Evolutionary conservation across 1,139 yeast species (phyloP).

Genomic region (Sugiyamaella novakii): DNA sequence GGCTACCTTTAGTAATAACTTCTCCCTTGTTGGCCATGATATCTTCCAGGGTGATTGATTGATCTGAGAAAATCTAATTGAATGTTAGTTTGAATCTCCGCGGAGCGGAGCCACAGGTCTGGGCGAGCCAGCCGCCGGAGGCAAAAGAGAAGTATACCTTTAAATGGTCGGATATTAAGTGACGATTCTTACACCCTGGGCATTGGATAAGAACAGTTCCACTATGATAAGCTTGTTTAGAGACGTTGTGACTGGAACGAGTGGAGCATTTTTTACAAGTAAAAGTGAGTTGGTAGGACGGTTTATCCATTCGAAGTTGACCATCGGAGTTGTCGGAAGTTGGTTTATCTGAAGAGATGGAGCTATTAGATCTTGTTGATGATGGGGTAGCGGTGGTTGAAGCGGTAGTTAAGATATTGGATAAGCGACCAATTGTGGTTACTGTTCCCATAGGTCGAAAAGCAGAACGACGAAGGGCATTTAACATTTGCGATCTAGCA

Average conservation of each 20-base stretch:
- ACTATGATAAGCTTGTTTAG: constrained; percentile 84
- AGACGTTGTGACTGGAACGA: constrained; percentile 81
- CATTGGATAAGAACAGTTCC: constrained; percentile 92
- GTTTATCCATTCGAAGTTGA: constrained; percentile 47
- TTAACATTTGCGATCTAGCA: constrained; percentile 3
- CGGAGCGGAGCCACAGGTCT: no score
- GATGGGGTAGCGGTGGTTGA: background rate
- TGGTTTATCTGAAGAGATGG: background rate
- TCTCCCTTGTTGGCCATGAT: constrained; percentile 79
- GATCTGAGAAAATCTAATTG: constrained; percentile 68
- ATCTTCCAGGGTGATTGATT: constrained; percentile 73
- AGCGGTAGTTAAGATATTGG: background rate
- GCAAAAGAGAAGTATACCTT: constrained; percentile 42
- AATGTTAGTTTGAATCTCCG: constrained; percentile 16
- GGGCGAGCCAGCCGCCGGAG: no score
- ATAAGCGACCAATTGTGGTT: background rate
- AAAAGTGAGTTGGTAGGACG: constrained; percentile 82
- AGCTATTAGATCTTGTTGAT: constrained; percentile 2
- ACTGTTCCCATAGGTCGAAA: constrained; percentile 2
- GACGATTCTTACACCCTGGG: constrained; percentile 87
- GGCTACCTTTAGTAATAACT: constrained; percentile 53
- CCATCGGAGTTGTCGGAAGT: background rate
- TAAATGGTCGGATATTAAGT: constrained; percentile 89
- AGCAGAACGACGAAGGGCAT: background rate
- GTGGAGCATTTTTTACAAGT: constrained; percentile 88